Percentiles rank a stretch among this genome's conserved stretches.
These are phyloP conservation scores for Microbotryum lychnidis-dioicae DNA, from an alignment of 1,284 basidiomycete species.

Conservation along the genomic window DNA sequence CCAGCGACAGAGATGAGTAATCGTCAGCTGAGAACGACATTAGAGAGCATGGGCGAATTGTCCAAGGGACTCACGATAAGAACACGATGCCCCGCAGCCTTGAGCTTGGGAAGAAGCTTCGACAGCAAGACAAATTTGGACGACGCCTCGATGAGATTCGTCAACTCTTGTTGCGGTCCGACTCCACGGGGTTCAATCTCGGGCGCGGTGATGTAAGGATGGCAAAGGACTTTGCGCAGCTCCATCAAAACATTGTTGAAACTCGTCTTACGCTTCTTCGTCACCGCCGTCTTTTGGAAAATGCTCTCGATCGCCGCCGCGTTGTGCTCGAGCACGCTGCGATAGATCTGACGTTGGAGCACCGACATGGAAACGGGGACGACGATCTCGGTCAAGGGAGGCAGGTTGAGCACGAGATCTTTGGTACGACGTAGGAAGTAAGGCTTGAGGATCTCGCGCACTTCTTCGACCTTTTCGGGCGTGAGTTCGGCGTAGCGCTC, in stretches of 20 bases:
- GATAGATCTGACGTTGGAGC: conserved; percentile 78
- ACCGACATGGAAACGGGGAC: conserved; percentile 83
- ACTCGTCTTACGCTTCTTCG: conserved; percentile 29
- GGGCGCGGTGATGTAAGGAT: conserved; percentile 77
- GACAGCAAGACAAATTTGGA: conserved; percentile 51
- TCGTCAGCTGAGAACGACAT: too few species aligned
- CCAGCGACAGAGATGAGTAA: not conserved
- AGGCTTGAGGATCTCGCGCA: conserved; percentile 69
- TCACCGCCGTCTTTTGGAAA: conserved; percentile 33
- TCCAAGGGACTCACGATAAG: conserved; percentile 19
- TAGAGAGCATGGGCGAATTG: not conserved
- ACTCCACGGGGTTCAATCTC: conserved; percentile 60
- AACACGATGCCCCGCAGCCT: conserved; percentile 37
- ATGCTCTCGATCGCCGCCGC: conserved; percentile 19
- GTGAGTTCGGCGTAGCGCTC: conserved; percentile 58
- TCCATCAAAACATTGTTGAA: conserved; percentile 76
- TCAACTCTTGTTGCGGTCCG: conserved; percentile 32
- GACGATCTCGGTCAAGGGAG: conserved; percentile 70
- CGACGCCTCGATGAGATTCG: conserved; percentile 57
- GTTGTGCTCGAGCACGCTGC: conserved; percentile 53
- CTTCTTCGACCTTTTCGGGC: conserved; percentile 61
- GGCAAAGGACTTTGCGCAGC: conserved; percentile 55
- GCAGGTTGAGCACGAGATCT: conserved; percentile 81
- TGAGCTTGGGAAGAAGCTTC: conserved; percentile 38
- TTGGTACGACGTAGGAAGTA: conserved; percentile 91